Evolutionary conservation across 768 basidiomycete species (phyloP), one percentile per base, ranked within the genome.

Genomic region (Phaeotremella fagi): DNA sequence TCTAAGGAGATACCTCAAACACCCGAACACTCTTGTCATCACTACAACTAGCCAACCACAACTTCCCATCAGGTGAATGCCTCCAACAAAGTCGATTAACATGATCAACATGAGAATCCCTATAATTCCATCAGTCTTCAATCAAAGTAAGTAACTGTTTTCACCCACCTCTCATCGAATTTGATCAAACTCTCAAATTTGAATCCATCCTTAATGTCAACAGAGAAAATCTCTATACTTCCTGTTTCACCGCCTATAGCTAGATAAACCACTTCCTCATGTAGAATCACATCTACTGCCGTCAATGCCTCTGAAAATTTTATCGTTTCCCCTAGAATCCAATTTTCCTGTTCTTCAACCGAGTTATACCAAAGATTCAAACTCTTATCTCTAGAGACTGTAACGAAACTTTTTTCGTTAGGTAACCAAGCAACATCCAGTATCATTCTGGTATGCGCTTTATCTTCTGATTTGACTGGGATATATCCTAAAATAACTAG

Each of bases 381-480:
- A 14, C 88, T 89, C 77, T 94, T 98, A 75, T 99, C 95, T 37
- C 95, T 82, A 2, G 92, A 91, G 1, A 88, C 92, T 2, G 95
- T 98, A 11, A 84, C 91, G 66, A 99, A 99, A 15, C 85, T 66
- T 61, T 84, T 81, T 5, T 84, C 83, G 60, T 88, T 85, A 1
- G 76, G 66, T 1, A 86, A 80, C 90, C 92, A 99, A 14, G 84
- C 82, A 65, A 87, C 88, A 71, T 98, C 95, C 90, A 95, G 92
- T 29, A 99, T 86, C 65, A 99, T 95, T 33, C 95, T 82, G 1
- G 82, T 81, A 73, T 98, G 95, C 0, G 88, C 84, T 75, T 88
- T 94, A 52, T 90, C 64, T 0, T 59, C 83, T 15, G 82, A 80
- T 3, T 82, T 82, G 20, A 84, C 64, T 2, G 84, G 82, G 6